phyloP scores from a whole-genome alignment of 768 basidiomycete species.

The Cyclocybe aegerita region DNA sequence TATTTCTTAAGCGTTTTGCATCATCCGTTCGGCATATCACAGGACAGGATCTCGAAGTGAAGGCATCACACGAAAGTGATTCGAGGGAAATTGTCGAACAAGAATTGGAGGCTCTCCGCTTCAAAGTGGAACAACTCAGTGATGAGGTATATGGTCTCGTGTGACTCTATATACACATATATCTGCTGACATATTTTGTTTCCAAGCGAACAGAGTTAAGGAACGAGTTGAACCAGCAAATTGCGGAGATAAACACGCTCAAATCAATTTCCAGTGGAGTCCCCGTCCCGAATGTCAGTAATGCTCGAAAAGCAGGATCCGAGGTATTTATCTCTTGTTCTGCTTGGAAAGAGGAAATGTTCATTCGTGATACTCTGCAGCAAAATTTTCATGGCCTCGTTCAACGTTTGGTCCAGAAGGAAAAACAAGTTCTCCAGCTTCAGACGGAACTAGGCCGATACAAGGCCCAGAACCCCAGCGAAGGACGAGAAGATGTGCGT shows the following conservation, averaged over 20 bases:
- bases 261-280: constrained; percentile 47
- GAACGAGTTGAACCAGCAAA: constrained; percentile 56
- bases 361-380: constrained; percentile 4
- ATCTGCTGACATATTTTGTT: constrained; percentile 1
- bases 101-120: constrained; percentile 60
- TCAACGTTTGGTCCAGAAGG: constrained; percentile 80
- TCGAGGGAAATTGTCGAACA: constrained; percentile 48
- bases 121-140: constrained; percentile 60
- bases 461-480: constrained; percentile 55
- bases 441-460: constrained; percentile 69
- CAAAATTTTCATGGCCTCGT: constrained; percentile 73
- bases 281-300: constrained; percentile 35
- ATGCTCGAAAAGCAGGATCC: constrained; percentile 46
- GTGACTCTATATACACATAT: neutral
- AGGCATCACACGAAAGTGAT: constrained; percentile 34
- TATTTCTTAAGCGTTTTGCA: constrained; percentile 60
- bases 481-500: constrained; percentile 60
- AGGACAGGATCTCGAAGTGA: constrained; percentile 59
- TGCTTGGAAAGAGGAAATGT: neutral
- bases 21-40: constrained; percentile 66
- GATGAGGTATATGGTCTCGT: constrained; percentile 51
- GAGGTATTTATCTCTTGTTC: constrained; percentile 47
- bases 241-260: constrained; percentile 68
- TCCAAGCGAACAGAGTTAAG: constrained; percentile 49
- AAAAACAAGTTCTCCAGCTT: constrained; percentile 78